A percentile compares a stretch with the other conserved stretches of the same genome.
Evolutionary conservation across 768 basidiomycete species (phyloP).

Genomic region (Daedaleopsis nitida): DNA sequence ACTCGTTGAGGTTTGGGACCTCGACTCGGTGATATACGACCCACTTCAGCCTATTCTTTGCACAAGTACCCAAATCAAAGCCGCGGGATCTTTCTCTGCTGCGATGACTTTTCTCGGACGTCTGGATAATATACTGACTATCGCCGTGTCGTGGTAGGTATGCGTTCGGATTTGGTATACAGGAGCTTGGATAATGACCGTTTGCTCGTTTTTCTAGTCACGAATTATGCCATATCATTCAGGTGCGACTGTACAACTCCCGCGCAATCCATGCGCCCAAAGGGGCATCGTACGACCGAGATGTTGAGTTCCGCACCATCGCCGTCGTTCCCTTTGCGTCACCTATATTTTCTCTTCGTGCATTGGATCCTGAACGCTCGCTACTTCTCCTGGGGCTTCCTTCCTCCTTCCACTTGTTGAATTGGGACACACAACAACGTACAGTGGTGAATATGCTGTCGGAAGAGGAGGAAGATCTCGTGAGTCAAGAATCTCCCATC

Average conservation of each 20-base stretch:
- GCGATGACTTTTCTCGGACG: constrained; percentile 22
- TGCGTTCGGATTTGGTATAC: not conserved
- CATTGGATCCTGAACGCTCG: constrained; percentile 25
- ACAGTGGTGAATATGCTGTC: constrained; percentile 25
- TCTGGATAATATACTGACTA: constrained; percentile 11
- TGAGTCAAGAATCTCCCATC: constrained; percentile 20
- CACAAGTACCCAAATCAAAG: constrained; percentile 9
- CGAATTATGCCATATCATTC: constrained; percentile 16
- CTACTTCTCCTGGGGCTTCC: constrained; percentile 32
- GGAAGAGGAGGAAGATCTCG: constrained; percentile 35
- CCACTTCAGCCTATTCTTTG: constrained; percentile 8
- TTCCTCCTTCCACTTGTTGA: constrained; percentile 38
- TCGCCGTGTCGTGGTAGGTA: constrained; percentile 29
- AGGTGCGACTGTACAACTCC: constrained; percentile 11
- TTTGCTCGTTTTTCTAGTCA: constrained; percentile 11
- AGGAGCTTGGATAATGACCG: not conserved
- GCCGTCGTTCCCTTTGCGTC: constrained; percentile 12
- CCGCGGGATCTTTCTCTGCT: constrained; percentile 17
- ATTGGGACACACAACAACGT: constrained; percentile 36
- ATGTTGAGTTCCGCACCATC: not conserved
- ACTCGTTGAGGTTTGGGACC: constrained; percentile 45
- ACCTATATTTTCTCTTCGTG: constrained; percentile 17
- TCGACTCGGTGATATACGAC: constrained; percentile 10
- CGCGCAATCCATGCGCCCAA: not conserved
- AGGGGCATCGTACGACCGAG: not conserved